Base-by-base conservation (phyloP, 805 yeast species). In the Torulaspora indica region DNA sequence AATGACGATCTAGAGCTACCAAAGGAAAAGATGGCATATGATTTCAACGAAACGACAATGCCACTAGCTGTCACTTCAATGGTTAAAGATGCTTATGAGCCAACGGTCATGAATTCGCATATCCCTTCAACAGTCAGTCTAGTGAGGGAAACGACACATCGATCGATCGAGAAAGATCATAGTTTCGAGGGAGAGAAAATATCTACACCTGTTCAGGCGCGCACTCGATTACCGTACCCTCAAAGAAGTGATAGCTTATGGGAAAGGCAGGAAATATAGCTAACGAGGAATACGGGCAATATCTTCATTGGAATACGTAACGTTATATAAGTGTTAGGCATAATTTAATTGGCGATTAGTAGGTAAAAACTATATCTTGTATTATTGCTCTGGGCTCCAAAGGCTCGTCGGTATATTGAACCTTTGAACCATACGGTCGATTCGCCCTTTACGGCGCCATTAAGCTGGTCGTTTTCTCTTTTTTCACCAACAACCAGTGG, bases 251-350 rank as follows among this genome's bases (percentile, higher is more conserved):
- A 48, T 13, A 48, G 55, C 40, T 33, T 54, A 28, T 35, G 46
- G 40, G 48, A 48, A 14, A 48, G 56, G 34, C 42, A 54, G 34
- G 46, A 48, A 13, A 45, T 15, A 54, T 54, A 17, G 51, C 53
- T 32, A 45, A 51, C 18, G 53, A 54, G 33, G 56, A 54, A 40
- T 54, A 54, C 36, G 35, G 29, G 32, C 52, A 48, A 27, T 48
- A 38, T 20, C 30, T 36, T 22, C 33, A 36, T 5, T 41, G 40
- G 22, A 14, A 27, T 18, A 34, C n/a, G 29, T 28, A 38, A 23
- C 18, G 18, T 8, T 34, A 34, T 15, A 13, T 20, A 34, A 7
- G 3, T 10, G 12, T 10, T 9, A 5, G 18, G 27, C 15, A n/a
- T 34, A 18, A 34, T 34, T n/a, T 6, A 23, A 23, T 8, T 22